These are phyloP conservation scores for Croton setiger DNA, from an alignment of 441 rosid species.

Conservation along the genomic window DNA sequence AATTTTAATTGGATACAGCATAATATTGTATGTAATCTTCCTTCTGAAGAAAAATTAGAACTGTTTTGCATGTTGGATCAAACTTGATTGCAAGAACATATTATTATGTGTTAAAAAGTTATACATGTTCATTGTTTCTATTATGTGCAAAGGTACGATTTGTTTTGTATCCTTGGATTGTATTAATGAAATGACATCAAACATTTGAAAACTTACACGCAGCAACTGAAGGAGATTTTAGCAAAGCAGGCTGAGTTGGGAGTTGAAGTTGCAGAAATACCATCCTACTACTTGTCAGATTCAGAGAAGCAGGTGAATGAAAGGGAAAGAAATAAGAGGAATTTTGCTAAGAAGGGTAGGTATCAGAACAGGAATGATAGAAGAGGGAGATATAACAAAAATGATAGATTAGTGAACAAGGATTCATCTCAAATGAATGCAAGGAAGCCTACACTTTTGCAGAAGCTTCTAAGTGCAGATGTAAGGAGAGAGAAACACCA, in stretches of 20 bases:
- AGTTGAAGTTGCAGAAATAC: conserved; percentile 89
- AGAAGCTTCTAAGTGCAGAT: conserved; percentile 75
- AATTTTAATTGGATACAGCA: not conserved
- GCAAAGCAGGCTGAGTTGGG: conserved; percentile 90
- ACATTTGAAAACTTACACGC: conserved; percentile 25
- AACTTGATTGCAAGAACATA: not conserved
- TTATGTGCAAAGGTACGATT: not conserved
- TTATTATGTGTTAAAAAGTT: not conserved
- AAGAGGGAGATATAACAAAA: conserved; percentile 44
- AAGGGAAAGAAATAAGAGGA: conserved; percentile 30
- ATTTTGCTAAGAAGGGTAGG: conserved; percentile 34
- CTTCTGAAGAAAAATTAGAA: not conserved
- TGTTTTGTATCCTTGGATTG: not conserved
- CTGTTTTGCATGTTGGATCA: too few relatives aligned
- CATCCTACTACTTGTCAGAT: conserved; percentile 57
- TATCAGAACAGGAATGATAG: conserved; percentile 36
- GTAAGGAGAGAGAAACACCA: conserved; percentile 55
- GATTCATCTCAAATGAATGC: conserved; percentile 28
- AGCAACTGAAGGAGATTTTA: conserved; percentile 85
- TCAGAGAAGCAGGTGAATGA: conserved; percentile 38
- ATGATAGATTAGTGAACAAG: conserved; percentile 21
- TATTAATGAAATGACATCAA: not conserved
- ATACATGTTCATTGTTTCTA: not conserved
- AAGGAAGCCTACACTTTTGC: conserved; percentile 61
- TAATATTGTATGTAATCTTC: not conserved